A percentile compares a stretch with the other conserved stretches of the same genome.
Evolutionary conservation across 1,284 basidiomycete species (phyloP).

Genomic region (Puccinia horiana): DNA sequence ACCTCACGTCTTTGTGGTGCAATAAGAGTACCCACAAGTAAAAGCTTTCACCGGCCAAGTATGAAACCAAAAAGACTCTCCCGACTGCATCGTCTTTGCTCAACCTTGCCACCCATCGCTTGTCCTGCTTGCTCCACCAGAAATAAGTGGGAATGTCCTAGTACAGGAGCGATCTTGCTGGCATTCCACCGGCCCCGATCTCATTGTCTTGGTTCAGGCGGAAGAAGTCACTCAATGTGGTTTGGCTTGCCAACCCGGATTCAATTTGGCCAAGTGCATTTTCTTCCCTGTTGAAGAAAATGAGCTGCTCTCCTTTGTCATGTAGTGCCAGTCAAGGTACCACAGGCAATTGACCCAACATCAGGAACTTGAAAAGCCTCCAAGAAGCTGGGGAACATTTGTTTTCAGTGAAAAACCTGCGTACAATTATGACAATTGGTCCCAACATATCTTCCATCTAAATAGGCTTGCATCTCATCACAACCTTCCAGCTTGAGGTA

Average conservation of each 20-base stretch:
- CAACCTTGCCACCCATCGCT: constrained; percentile 53
- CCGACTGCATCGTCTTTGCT: constrained; percentile 57
- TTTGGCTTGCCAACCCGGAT: too few species aligned
- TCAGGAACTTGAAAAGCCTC: constrained; percentile 59
- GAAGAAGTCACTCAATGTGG: constrained; percentile 2
- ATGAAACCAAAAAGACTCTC: constrained; percentile 59
- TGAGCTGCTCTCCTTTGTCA: background rate
- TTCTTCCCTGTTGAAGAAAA: background rate
- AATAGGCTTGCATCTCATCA: background rate
- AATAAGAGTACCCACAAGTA: constrained; percentile 61
- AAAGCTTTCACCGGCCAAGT: constrained; percentile 59
- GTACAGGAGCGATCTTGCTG: background rate
- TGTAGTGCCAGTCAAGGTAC: background rate
- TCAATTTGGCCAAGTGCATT: background rate
- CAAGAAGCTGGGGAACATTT: constrained; percentile 54
- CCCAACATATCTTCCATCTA: constrained; percentile 23
- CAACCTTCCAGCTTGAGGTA: background rate
- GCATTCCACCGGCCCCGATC: background rate
- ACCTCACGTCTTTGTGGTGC: constrained; percentile 59
- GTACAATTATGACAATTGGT: background rate
- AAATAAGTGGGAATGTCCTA: constrained; percentile 22
- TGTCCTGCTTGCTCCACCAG: background rate
- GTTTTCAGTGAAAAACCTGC: background rate
- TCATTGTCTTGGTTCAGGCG: background rate
- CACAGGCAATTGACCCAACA: constrained; percentile 53